Evolutionary conservation across 495 filamentous ascomycete genomes (phyloP).

Genomic region (Entonaema liquescens): DNA sequence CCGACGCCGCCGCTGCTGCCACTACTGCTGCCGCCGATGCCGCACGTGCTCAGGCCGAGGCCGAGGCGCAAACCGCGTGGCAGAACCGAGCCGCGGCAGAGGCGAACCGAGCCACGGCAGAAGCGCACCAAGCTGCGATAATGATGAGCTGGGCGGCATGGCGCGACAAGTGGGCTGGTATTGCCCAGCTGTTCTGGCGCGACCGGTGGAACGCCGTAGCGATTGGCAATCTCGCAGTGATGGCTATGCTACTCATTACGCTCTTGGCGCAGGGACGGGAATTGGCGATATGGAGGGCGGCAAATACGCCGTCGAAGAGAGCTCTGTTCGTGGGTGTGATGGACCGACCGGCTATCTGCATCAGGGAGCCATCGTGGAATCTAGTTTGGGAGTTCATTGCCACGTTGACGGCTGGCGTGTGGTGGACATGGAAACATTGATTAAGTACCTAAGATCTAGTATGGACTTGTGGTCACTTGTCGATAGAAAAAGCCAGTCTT

Average conservation of each 20-base stretch:
- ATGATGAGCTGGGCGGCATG: background rate
- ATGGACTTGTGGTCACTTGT: too few species aligned
- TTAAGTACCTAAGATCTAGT: too few species aligned
- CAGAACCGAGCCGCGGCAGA: too few species aligned
- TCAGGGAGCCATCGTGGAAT: constrained; percentile 14
- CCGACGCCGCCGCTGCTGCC: background rate
- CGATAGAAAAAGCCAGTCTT: too few species aligned
- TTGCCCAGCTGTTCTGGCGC: background rate
- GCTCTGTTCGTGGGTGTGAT: background rate
- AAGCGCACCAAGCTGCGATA: too few species aligned
- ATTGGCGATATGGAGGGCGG: constrained; percentile 8
- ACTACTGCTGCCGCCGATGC: background rate
- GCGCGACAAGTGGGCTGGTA: background rate
- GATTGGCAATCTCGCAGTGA: background rate
- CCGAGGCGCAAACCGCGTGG: background rate
- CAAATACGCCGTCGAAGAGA: constrained; percentile 24
- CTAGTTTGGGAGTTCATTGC: constrained; percentile 19
- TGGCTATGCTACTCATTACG: background rate
- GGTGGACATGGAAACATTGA: too few species aligned
- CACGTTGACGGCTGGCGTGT: background rate
- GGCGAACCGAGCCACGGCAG: background rate
- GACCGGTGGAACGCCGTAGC: background rate
- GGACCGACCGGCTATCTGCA: constrained; percentile 1
- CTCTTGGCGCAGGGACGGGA: constrained; percentile 24
- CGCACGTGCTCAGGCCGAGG: background rate